Percentiles rank a stretch among this genome's conserved stretches.
These are phyloP conservation scores for Xylaria arbuscula DNA, from an alignment of 2,329 filamentous ascomycete genomes.

Conservation along the genomic window DNA sequence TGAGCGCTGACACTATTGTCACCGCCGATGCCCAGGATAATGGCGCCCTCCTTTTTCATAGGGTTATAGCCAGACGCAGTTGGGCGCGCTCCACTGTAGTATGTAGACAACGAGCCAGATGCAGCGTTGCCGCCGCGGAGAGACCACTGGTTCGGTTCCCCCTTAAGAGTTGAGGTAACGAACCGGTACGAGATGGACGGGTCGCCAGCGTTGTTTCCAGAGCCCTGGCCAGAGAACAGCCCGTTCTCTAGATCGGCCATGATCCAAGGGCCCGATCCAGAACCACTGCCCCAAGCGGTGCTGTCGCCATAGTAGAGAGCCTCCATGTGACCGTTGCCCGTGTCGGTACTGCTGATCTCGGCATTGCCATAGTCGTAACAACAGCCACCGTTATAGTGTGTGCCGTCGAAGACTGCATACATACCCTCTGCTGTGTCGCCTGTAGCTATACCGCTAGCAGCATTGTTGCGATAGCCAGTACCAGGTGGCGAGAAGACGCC, in stretches of 20 bases:
- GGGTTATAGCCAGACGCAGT: conserved; percentile 64
- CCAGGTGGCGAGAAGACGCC: conserved; percentile 71
- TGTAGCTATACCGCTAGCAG: conserved; percentile 61
- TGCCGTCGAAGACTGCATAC: conserved; percentile 70
- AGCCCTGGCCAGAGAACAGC: conserved; percentile 66
- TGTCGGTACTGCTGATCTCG: conserved; percentile 62
- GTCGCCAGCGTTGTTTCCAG: conserved; percentile 61
- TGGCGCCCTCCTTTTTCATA: conserved; percentile 73
- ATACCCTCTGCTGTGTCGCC: conserved; percentile 68
- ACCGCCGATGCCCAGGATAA: conserved; percentile 77
- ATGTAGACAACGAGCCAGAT: conserved; percentile 66
- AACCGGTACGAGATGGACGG: conserved; percentile 67
- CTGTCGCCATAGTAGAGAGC: conserved; percentile 72
- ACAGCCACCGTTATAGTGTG: conserved; percentile 67
- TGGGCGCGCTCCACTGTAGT: conserved; percentile 68
- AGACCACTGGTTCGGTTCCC: conserved; percentile 66
- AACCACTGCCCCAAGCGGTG: conserved; percentile 65
- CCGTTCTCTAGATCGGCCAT: conserved; percentile 77
- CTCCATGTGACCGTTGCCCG: conserved; percentile 75
- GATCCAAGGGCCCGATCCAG: conserved; percentile 71
- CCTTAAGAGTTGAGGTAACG: conserved; percentile 67
- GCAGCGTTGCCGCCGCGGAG: conserved; percentile 68
- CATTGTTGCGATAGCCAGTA: conserved; percentile 72
- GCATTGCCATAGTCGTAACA: conserved; percentile 70
- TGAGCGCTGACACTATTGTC: conserved; percentile 70